Conservation (phyloP, 129 eudicot species). For the Daucus carota region DH1_v3.0 NC_030384.2:42207001-42207500, state of each 20-base stretch:
- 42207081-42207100: slow-evolving; percentile 4
- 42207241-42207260: neutral
- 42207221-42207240: slow-evolving; percentile 22
- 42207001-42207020: neutral
- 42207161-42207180: neutral
- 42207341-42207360: neutral
- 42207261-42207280: neutral
- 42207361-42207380: slow-evolving; percentile 5
- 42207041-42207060: neutral
- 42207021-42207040: neutral
- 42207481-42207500: neutral
- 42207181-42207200: neutral
- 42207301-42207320: slow-evolving; percentile 26
- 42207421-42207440: neutral
- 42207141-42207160: slow-evolving; percentile 20
- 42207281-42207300: slow-evolving; percentile 23
- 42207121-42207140: slow-evolving; percentile 31
- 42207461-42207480: neutral
- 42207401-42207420: too few species aligned
- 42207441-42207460: too few species aligned
- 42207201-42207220: slow-evolving; percentile 39
- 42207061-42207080: slow-evolving; percentile 34
- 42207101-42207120: slow-evolving; percentile 15
- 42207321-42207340: slow-evolving; percentile 9
- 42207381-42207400: too few species aligned